A percentile compares a stretch with the other conserved stretches of the same genome.
Conservation (phyloP, 2,329 filamentous ascomycete species). For the Cryphonectria japonica region DNA sequence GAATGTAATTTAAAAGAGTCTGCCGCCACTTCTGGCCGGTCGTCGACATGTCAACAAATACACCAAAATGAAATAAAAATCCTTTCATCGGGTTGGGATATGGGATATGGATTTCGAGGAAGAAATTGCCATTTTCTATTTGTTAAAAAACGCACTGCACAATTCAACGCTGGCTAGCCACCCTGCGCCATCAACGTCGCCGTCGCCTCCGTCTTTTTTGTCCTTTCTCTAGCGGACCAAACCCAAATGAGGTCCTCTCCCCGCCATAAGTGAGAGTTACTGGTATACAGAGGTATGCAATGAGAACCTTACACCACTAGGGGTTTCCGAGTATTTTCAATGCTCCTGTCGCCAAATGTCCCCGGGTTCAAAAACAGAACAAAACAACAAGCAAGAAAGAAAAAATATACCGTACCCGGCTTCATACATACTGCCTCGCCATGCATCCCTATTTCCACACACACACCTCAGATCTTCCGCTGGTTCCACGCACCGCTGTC, state of each 20-base stretch:
- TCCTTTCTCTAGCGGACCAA: not conserved
- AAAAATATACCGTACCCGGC: not conserved
- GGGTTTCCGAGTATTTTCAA: slow-evolving; percentile 11
- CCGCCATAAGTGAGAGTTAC: slow-evolving; percentile 9
- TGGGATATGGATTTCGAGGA: not conserved
- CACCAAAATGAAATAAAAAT: not conserved
- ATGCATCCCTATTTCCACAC: not conserved
- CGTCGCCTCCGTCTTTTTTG: not conserved
- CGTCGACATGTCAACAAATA: not conserved
- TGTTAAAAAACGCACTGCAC: slow-evolving; percentile 11
- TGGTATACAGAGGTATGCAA: slow-evolving; percentile 22
- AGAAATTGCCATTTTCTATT: slow-evolving; percentile 5
- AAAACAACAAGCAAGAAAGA: not conserved
- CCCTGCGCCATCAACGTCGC: slow-evolving; percentile 5
- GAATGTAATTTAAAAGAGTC: not conserved
- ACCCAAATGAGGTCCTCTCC: slow-evolving; percentile 2
- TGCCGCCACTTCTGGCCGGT: not conserved
- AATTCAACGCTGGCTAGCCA: slow-evolving; percentile 15
- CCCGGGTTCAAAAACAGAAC: not conserved
- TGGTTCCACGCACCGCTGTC: too few species aligned
- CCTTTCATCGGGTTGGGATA: not conserved
- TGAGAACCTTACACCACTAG: slow-evolving; percentile 6
- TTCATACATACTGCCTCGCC: slow-evolving; percentile 13
- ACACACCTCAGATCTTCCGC: not conserved
- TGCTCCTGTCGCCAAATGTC: slow-evolving; percentile 4